These are phyloP conservation scores for Huntiella abstrusa DNA, from an alignment of 2,329 filamentous ascomycete species.

Conservation along the genomic window DNA sequence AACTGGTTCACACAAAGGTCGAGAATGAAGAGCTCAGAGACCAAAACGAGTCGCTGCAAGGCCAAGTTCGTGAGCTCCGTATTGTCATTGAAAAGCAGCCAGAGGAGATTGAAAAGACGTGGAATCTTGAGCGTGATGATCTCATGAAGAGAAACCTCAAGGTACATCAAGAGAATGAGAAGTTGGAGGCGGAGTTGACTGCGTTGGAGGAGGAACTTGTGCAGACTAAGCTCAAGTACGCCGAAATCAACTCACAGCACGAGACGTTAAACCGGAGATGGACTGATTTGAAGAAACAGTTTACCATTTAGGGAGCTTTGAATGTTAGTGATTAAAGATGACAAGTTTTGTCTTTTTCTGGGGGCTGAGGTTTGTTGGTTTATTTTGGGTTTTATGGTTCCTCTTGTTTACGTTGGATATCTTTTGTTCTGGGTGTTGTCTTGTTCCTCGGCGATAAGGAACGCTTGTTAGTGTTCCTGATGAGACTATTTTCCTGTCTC, in stretches of 20 bases:
- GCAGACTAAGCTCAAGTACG: constrained; percentile 83
- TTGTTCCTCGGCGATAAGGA: not conserved
- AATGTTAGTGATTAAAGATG: not conserved
- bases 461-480: not conserved
- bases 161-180: constrained; percentile 82
- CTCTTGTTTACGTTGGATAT: constrained; percentile 2
- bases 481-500: not conserved
- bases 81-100: constrained; percentile 80
- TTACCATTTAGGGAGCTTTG: constrained; percentile 20
- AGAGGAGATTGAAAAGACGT: constrained; percentile 62
- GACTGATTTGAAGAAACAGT: constrained; percentile 49
- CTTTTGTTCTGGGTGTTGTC: not conserved
- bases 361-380: not conserved
- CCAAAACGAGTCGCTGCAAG: constrained; percentile 70
- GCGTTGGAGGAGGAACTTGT: constrained; percentile 90
- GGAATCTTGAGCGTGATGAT: constrained; percentile 72
- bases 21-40: constrained; percentile 81
- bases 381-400: not conserved
- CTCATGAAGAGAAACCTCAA: constrained; percentile 85
- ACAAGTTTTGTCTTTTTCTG: not conserved
- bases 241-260: constrained; percentile 59
- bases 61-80: constrained; percentile 70
- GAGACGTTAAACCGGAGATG: constrained; percentile 60
- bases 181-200: constrained; percentile 70
- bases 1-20: constrained; percentile 80